These are phyloP conservation scores for Metarhizium rileyi DNA, from an alignment of 2,329 filamentous ascomycete species.

Conservation along the genomic window DNA sequence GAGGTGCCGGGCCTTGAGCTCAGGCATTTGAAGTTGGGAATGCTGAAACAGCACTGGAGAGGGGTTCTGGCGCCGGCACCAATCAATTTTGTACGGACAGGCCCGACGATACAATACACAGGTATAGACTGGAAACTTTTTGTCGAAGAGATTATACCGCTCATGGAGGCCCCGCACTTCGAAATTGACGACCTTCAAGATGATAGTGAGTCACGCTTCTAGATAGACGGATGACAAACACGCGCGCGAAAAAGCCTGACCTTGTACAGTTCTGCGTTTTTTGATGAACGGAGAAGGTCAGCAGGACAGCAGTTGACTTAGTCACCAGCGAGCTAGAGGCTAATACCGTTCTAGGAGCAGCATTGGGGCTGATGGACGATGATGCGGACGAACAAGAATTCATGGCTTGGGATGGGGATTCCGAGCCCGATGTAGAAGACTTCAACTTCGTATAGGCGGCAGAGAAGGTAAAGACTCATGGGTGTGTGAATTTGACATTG, in stretches of 20 bases:
- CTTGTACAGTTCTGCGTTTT: no score
- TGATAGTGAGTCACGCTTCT: neutral
- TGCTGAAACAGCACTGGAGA: conserved; percentile 17
- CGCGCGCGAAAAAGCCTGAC: no score
- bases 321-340: no score
- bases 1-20: conserved; percentile 23
- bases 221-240: neutral
- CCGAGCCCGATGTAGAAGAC: no score
- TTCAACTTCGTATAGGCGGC: no score
- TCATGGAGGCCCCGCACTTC: conserved; percentile 8
- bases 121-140: neutral
- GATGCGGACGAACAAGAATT: no score
- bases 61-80: conserved; percentile 5
- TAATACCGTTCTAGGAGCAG: no score
- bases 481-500: no score
- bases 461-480: no score
- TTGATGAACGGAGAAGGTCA: no score
- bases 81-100: conserved; percentile 9
- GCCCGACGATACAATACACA: conserved; percentile 13
- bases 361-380: neutral
- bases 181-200: neutral
- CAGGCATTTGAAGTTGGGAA: conserved; percentile 21
- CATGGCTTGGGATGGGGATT: neutral
- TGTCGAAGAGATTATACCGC: conserved; percentile 18
- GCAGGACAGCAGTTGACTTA: no score